phyloP scores from a whole-genome alignment of 306 rosid species.

The Citrullus mucosospermus region DNA sequence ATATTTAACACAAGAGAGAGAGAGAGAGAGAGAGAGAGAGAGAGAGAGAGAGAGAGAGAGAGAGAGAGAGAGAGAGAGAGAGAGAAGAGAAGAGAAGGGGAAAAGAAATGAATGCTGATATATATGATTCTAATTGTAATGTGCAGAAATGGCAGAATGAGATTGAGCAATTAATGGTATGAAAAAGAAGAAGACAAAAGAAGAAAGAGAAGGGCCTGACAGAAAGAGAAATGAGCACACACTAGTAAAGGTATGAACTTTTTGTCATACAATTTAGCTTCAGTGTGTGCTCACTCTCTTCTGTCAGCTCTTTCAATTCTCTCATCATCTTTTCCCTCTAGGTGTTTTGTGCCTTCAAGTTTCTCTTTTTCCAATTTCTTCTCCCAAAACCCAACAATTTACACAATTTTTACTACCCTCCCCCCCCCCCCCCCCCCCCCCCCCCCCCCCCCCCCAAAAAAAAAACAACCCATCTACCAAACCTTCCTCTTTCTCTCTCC shows the following conservation, averaged over 20 bases:
- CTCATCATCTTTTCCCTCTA: background rate
- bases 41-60: too few species aligned
- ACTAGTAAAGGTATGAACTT: background rate
- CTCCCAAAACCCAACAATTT: too few species aligned
- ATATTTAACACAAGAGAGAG: background rate
- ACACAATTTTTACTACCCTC: background rate
- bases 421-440: too few species aligned
- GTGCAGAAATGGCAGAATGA: background rate
- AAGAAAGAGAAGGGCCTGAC: background rate
- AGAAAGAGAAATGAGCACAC: constrained; percentile 12
- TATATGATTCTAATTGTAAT: background rate
- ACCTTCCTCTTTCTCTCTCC: too few species aligned
- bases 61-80: background rate
- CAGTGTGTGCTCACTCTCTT: constrained; percentile 15
- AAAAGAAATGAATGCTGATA: background rate
- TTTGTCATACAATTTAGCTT: background rate
- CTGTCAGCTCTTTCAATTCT: constrained; percentile 4
- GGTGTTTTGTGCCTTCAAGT: background rate
- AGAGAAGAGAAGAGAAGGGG: background rate
- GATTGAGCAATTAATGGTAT: background rate
- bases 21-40: background rate
- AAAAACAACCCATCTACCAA: background rate
- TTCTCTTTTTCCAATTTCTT: background rate
- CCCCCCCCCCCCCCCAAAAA: background rate
- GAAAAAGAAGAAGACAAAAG: background rate